Conservation (phyloP, 208 protist species). For the Acanthamoeba rhysodes region DNA sequence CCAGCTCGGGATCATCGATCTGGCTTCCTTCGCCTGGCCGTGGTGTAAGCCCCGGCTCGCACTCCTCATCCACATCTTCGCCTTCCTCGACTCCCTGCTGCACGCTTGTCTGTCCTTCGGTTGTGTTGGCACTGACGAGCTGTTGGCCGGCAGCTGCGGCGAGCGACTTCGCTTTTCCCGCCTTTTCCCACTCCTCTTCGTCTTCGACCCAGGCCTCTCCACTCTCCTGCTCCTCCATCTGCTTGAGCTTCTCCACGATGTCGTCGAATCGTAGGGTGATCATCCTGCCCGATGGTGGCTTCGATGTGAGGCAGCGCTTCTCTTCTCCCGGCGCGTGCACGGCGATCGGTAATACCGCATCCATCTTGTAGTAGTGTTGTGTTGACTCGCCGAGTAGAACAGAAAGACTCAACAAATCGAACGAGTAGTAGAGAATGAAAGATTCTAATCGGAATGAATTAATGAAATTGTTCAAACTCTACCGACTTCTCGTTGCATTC, state of each 20-base stretch:
- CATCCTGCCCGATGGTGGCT: background rate
- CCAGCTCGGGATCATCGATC: background rate
- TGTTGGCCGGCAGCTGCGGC: too few species aligned
- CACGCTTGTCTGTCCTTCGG: background rate
- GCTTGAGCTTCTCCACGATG: conserved; percentile 39
- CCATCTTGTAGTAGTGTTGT: background rate
- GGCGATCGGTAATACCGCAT: background rate
- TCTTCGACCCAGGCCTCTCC: conserved; percentile 15
- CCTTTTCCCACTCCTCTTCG: background rate
- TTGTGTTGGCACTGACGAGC: too few species aligned
- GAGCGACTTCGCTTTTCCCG: background rate
- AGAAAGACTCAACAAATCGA: conserved; percentile 15
- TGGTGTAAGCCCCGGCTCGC: conserved; percentile 17
- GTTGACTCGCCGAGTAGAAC: background rate
- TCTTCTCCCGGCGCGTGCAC: background rate
- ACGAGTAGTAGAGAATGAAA: background rate
- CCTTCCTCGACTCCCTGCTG: background rate
- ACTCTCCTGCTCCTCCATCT: conserved; percentile 54
- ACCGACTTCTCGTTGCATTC: conserved; percentile 37
- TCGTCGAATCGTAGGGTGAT: background rate
- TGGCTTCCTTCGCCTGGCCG: conserved; percentile 7
- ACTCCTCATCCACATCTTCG: background rate
- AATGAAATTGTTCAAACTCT: background rate
- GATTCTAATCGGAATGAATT: background rate
- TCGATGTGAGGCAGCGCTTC: background rate